phyloP scores from a whole-genome alignment of 2,329 filamentous ascomycete species.

The Fulvia fulva region DNA sequence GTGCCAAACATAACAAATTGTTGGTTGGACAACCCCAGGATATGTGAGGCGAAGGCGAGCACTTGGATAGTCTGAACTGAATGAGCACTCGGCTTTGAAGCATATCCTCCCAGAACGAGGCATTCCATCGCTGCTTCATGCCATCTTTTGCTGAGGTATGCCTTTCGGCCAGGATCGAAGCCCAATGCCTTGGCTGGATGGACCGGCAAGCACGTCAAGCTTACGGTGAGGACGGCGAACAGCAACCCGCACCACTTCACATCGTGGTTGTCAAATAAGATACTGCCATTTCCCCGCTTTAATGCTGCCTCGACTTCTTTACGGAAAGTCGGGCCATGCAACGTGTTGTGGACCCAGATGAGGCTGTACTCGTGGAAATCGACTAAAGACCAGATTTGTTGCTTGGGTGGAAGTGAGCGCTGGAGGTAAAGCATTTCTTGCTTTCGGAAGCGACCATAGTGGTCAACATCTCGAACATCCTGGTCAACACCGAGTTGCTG shows the following conservation, averaged over 20 bases:
- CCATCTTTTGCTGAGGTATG: neutral
- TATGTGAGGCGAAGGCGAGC: slow-evolving; percentile 2
- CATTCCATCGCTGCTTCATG: slow-evolving; percentile 9
- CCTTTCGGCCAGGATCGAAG: neutral
- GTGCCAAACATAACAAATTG: slow-evolving; percentile 10
- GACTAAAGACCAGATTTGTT: no score
- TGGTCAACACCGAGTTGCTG: neutral
- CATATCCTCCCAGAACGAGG: slow-evolving; percentile 4
- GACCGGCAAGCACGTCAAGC: neutral
- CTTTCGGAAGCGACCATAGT: neutral
- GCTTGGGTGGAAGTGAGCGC: no score
- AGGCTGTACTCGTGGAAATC: slow-evolving; percentile 3
- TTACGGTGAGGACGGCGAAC: slow-evolving; percentile 6
- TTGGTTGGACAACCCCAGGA: slow-evolving; percentile 6
- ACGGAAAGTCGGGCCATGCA: slow-evolving; percentile 8
- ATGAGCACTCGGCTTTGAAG: slow-evolving; percentile 5
- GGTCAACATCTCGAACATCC: neutral
- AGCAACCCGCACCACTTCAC: slow-evolving; percentile 9
- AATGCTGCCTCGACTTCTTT: slow-evolving; percentile 5
- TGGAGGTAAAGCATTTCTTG: no score
- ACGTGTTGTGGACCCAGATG: no score
- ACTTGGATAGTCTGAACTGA: slow-evolving; percentile 7
- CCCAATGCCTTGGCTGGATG: neutral
- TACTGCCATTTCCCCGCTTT: neutral
- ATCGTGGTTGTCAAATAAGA: neutral